A percentile compares a stretch with the other conserved stretches of the same genome.
Conservation (phyloP, 192 early-diverging fungal species). For the Entomortierella beljakovae region DNA sequence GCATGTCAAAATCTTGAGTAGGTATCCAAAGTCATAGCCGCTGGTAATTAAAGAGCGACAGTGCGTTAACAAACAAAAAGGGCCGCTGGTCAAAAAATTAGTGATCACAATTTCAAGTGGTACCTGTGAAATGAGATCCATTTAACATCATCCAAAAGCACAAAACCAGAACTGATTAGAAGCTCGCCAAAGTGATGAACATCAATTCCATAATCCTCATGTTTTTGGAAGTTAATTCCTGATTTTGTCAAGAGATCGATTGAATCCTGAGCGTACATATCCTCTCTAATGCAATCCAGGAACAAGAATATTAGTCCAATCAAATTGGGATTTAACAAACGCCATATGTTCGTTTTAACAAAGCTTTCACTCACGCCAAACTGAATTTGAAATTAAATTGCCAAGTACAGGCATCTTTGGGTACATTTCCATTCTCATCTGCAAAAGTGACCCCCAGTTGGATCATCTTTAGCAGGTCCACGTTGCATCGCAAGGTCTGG, state of each 20-base stretch:
- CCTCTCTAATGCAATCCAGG: slow-evolving; percentile 65
- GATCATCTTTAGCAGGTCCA: slow-evolving; percentile 97
- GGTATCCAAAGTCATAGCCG: slow-evolving; percentile 99
- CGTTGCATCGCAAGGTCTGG: slow-evolving; percentile 97
- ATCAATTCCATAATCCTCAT: slow-evolving; percentile 97
- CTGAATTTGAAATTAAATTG: slow-evolving; percentile 99
- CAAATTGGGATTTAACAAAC: neutral
- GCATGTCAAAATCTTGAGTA: slow-evolving; percentile 96
- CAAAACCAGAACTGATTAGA: slow-evolving; percentile 96
- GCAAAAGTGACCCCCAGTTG: slow-evolving; percentile 97
- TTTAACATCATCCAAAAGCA: slow-evolving; percentile 92
- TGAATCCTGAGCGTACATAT: slow-evolving; percentile 99
- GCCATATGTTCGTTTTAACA: neutral
- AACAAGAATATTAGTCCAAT: neutral
- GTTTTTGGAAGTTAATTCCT: slow-evolving; percentile 97
- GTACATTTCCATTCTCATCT: slow-evolving; percentile 86
- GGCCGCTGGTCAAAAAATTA: neutral
- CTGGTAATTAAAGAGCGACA: slow-evolving; percentile 45
- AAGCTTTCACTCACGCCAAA: slow-evolving; percentile 67
- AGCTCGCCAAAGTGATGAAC: slow-evolving; percentile 97
- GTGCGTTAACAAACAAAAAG: neutral
- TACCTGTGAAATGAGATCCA: slow-evolving; percentile 99
- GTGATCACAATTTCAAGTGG: neutral
- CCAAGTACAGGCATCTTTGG: slow-evolving; percentile 92
- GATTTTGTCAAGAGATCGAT: slow-evolving; percentile 97